phyloP scores from a whole-genome alignment of 2,329 filamentous ascomycete genomes.

The Botrytis fabae region DNA sequence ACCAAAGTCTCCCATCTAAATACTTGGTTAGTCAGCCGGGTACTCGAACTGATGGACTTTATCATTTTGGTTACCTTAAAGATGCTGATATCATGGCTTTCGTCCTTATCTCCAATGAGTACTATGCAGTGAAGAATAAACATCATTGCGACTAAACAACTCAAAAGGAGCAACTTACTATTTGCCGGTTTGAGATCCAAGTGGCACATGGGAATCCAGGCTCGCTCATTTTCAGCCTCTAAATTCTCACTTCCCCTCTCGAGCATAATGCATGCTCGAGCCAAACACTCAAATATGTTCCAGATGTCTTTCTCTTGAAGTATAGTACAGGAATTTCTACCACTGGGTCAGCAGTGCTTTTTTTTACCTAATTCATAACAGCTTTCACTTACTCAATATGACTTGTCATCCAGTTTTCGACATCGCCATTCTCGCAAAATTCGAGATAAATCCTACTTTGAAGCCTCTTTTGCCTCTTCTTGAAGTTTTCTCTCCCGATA shows the following conservation, averaged over 20 bases:
- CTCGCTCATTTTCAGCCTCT: not conserved
- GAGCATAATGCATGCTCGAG: not conserved
- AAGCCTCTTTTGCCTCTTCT: not conserved
- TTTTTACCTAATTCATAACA: fast-evolving
- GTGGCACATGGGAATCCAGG: constrained; percentile 6
- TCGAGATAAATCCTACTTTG: constrained; percentile 9
- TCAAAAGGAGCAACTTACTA: not conserved
- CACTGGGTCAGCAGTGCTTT: not conserved
- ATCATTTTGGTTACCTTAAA: not conserved
- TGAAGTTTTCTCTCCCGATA: not conserved
- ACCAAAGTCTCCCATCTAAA: not conserved
- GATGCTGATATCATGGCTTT: not conserved
- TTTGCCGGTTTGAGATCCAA: constrained; percentile 9
- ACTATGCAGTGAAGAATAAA: not conserved
- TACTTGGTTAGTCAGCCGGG: not conserved
- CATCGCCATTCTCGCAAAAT: not conserved
- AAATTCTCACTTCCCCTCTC: not conserved
- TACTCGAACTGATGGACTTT: not conserved
- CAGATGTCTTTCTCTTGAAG: constrained; percentile 2
- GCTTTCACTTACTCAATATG: not conserved
- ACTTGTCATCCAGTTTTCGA: not conserved
- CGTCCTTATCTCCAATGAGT: not conserved
- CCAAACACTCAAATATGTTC: constrained; percentile 8
- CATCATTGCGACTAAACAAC: not conserved
- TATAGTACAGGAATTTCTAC: not conserved